Base-by-base conservation (phyloP, 306 rosid genomes). In the Gynostemma pentaphyllum region DNA sequence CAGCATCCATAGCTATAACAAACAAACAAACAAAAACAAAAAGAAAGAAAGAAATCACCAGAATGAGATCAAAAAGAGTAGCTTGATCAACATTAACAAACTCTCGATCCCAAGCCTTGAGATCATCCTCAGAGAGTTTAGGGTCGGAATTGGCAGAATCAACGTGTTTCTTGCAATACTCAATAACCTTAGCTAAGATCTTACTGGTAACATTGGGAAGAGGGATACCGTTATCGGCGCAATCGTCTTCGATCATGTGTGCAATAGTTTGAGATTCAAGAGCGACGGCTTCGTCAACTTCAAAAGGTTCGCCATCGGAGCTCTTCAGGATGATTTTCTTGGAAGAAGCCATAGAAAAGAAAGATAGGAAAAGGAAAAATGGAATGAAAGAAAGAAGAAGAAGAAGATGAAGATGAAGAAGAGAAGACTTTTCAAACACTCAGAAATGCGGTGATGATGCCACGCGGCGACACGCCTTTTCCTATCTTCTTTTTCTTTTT, bases 171-270 rank as follows among this genome's bases (percentile, higher is more conserved):
- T 75, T 85, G 44, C 94, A 81, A 76, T 87, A 90, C 62, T 90
- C 88, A 78, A 90, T 81, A 1, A 90, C 94, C 81, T 83, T 87
- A 18, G 94, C 87, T 14, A 90, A 49, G 81, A 87, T 83, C 77
- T 80, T 82, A 73, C 95, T 79, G 4, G 83, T 83, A 0, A 90
- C 97, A 68, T 87, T 87, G 0, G 94, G 94, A 0, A 90, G 65
- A 62, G 97, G 97, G 50, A 87, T 82, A 7, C 80, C 90, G 57
- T 66, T 76, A 62, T 77, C 85, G 48, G 80, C 95, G 54, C 87
- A 82, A 2, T 71, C 84, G 63, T 87, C 95, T 46, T 87, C 97
- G 23, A 83, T 78, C 95, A 79, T 76, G 50, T 82, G 95, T 67
- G 79, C 83, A 55, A 87, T 87, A 14, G 90, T 81, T 76, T 87